These are phyloP conservation scores for Aphanomyces stellatus DNA, from an alignment of 352 stramenopile species.

Conservation along the genomic window DNA sequence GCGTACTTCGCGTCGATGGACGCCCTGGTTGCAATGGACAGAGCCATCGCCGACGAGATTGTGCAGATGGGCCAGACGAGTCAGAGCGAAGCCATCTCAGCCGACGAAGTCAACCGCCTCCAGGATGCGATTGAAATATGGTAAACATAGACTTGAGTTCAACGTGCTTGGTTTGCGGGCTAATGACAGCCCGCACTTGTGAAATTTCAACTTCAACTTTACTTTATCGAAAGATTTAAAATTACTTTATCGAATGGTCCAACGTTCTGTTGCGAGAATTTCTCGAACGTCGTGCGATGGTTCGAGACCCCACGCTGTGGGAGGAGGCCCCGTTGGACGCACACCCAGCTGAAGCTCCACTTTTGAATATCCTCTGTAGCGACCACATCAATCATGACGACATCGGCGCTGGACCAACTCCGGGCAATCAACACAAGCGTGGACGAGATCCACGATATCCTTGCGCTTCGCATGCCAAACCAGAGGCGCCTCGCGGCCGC, in stretches of 20 bases:
- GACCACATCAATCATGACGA: background rate
- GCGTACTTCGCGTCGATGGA: background rate
- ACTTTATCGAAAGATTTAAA: background rate
- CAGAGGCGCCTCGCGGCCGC: slow-evolving; percentile 31
- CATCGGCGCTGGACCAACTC: slow-evolving; percentile 26
- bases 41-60: slow-evolving; percentile 5
- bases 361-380: background rate
- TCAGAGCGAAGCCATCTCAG: slow-evolving; percentile 1
- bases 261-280: background rate
- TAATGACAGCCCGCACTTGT: background rate
- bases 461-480: slow-evolving; percentile 28
- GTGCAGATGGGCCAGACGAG: background rate
- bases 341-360: background rate
- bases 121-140: slow-evolving; percentile 20
- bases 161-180: background rate
- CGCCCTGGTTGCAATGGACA: background rate
- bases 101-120: slow-evolving; percentile 12
- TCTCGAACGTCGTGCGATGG: background rate
- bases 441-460: slow-evolving; percentile 33
- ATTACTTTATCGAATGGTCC: too few relatives aligned
- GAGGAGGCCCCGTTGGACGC: background rate
- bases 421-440: slow-evolving; percentile 36
- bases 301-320: background rate
- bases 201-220: background rate
- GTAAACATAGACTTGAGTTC: background rate